A percentile compares a stretch with the other conserved stretches of the same genome.
These are phyloP conservation scores for Gracilaria vermiculophylla DNA, from an alignment of 23 red algal genomes.

Conservation along the genomic window DNA sequence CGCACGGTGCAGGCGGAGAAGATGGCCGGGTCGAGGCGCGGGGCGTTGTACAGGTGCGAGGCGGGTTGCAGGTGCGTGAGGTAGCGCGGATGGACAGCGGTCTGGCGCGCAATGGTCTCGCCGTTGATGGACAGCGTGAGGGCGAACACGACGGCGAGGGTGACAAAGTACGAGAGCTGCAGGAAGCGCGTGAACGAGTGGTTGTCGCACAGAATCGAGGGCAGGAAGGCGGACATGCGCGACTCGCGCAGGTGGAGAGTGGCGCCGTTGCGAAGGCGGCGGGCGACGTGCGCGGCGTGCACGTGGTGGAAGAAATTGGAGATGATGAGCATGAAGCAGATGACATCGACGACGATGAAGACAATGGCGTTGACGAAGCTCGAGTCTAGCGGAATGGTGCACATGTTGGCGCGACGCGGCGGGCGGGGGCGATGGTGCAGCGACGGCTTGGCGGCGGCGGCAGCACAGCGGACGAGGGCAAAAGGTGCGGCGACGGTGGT, in stretches of 20 bases:
- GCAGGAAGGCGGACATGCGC: neutral
- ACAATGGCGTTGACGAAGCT: conserved; percentile 14
- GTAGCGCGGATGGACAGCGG: neutral
- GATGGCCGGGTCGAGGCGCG: neutral
- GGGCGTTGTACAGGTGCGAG: neutral
- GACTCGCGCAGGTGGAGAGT: neutral
- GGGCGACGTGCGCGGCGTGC: neutral
- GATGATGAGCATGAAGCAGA: conserved; percentile 8
- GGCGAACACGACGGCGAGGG: neutral
- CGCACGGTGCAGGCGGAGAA: neutral
- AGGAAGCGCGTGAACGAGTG: neutral
- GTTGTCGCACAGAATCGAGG: neutral
- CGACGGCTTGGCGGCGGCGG: neutral
- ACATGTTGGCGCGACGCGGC: neutral
- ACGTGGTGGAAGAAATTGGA: neutral
- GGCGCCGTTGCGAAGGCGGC: neutral
- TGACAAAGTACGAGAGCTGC: neutral
- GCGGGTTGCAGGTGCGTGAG: neutral
- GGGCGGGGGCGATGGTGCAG: neutral
- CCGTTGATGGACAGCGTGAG: conserved; percentile 20
- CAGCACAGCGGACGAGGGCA: too few species aligned
- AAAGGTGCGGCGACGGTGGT: too few species aligned
- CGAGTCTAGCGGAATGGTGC: conserved; percentile 17
- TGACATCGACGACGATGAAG: conserved; percentile 10
- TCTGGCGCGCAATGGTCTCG: neutral